These are phyloP conservation scores for Laburnicola sp. DNA, from an alignment of 2,329 filamentous ascomycete genomes.

Conservation along the genomic window DNA sequence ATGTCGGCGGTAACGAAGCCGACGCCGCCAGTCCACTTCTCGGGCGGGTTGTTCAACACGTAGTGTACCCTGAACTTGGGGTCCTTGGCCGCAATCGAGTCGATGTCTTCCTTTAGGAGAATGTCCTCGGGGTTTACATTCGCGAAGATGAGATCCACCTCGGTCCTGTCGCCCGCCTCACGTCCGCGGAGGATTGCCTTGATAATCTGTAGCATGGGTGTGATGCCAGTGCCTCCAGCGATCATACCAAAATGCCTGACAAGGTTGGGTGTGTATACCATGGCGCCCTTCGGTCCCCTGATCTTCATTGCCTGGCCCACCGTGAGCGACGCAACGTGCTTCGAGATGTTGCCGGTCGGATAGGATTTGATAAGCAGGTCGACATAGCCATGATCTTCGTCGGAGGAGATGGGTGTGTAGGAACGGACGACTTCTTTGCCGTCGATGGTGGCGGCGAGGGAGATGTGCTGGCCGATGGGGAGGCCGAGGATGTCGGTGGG, in stretches of 20 bases:
- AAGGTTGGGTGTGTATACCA: conserved; percentile 97
- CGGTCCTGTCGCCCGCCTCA: conserved; percentile 72
- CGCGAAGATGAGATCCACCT: conserved; percentile 94
- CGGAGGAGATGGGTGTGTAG: conserved; percentile 48
- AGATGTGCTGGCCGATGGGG: conserved; percentile 98
- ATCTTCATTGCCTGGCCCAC: conserved; percentile 83
- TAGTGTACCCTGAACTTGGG: conserved; percentile 85
- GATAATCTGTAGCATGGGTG: conserved; percentile 96
- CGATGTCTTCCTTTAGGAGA: conserved; percentile 87
- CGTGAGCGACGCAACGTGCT: conserved; percentile 79
- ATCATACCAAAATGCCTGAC: conserved; percentile 97
- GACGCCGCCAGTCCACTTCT: conserved; percentile 86
- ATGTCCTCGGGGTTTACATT: conserved; percentile 95
- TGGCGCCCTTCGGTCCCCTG: conserved; percentile 92
- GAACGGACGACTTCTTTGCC: conserved; percentile 48
- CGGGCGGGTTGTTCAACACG: conserved; percentile 92
- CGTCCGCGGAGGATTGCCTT: conserved; percentile 85
- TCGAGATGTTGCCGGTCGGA: conserved; percentile 95
- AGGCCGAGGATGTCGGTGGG: conserved; percentile 84
- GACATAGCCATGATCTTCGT: conserved; percentile 72
- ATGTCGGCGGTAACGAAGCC: conserved; percentile 96
- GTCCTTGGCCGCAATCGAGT: conserved; percentile 75
- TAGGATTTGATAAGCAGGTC: conserved; percentile 98
- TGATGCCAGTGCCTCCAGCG: conserved; percentile 95
- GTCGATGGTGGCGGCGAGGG: conserved; percentile 67